A percentile compares a stretch with the other conserved stretches of the same genome.
These are phyloP conservation scores for Penicillium palitans DNA, from an alignment of 2,329 filamentous ascomycete genomes.

Conservation along the genomic window DNA sequence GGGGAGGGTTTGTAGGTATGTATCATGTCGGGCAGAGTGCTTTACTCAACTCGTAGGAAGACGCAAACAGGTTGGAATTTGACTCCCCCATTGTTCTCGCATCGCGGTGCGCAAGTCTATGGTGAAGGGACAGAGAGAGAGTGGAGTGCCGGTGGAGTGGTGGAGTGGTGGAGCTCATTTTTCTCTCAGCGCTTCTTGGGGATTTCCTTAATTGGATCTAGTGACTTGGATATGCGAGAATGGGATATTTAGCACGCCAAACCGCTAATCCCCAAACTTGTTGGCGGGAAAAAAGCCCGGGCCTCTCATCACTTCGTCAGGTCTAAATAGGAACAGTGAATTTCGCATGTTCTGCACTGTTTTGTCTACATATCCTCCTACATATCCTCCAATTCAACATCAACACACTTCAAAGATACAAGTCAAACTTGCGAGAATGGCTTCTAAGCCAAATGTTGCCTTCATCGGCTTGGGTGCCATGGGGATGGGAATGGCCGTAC, in stretches of 20 bases:
- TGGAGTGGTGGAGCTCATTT: conserved; percentile 10
- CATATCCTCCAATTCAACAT: not conserved
- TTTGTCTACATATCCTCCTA: not conserved
- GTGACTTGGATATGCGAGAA: not conserved
- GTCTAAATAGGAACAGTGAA: not conserved
- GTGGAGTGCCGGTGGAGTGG: not conserved
- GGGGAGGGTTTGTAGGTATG: no score
- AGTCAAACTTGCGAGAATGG: not conserved
- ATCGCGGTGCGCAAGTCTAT: no score
- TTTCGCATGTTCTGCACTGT: not conserved
- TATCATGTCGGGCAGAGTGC: no score
- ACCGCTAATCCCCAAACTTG: not conserved
- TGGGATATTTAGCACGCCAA: not conserved
- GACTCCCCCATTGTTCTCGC: no score
- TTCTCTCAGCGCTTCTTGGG: not conserved
- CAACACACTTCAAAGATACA: not conserved
- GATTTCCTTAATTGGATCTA: not conserved
- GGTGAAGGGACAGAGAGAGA: not conserved
- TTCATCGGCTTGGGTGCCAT: conserved; percentile 44
- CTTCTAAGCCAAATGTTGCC: conserved; percentile 30
- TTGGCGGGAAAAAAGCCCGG: not conserved
- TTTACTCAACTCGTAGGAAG: no score
- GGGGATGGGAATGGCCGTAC: conserved; percentile 43
- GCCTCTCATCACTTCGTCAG: not conserved
- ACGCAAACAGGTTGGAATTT: no score